These are phyloP conservation scores for Miscanthus lutarioriparius DNA, from an alignment of 176 grass and related monocot species.

Conservation along the genomic window DNA sequence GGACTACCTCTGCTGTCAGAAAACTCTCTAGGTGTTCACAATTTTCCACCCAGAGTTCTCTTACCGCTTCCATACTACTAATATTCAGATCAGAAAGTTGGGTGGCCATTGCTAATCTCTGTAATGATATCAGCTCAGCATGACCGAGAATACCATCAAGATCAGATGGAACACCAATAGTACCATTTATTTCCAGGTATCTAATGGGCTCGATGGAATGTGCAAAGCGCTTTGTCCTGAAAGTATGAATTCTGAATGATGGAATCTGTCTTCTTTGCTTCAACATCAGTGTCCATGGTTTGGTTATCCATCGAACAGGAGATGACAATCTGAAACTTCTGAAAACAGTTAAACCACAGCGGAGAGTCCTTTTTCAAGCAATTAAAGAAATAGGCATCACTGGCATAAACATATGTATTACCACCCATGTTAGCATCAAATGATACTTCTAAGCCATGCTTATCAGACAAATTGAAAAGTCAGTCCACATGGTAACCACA, in stretches of 20 bases:
- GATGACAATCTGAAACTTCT: constrained; percentile 22
- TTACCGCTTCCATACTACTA: constrained; percentile 14
- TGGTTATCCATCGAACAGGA: constrained; percentile 2
- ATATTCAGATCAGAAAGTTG: not conserved
- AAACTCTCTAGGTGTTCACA: constrained; percentile 11
- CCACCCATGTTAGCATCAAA: not conserved
- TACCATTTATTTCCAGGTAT: constrained; percentile 22
- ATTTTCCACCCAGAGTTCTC: constrained; percentile 27
- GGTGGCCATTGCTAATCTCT: not conserved
- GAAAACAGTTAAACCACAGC: constrained; percentile 25
- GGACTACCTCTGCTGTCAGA: not conserved
- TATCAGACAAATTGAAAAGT: not conserved
- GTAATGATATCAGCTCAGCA: constrained; percentile 31
- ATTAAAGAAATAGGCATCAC: not conserved
- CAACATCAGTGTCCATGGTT: not conserved
- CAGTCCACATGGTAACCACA: constrained; percentile 31
- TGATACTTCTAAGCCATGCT: constrained; percentile 5
- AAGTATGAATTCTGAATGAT: not conserved
- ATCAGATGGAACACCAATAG: not conserved
- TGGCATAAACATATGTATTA: constrained; percentile 26
- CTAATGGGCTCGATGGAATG: not conserved
- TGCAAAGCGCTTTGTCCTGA: not conserved
- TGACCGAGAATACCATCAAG: constrained; percentile 18
- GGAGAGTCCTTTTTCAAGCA: constrained; percentile 22
- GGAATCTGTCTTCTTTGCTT: not conserved